Conservation (phyloP, 2,329 filamentous ascomycete species). For the Chrysosphaeria jannelii region DNA sequence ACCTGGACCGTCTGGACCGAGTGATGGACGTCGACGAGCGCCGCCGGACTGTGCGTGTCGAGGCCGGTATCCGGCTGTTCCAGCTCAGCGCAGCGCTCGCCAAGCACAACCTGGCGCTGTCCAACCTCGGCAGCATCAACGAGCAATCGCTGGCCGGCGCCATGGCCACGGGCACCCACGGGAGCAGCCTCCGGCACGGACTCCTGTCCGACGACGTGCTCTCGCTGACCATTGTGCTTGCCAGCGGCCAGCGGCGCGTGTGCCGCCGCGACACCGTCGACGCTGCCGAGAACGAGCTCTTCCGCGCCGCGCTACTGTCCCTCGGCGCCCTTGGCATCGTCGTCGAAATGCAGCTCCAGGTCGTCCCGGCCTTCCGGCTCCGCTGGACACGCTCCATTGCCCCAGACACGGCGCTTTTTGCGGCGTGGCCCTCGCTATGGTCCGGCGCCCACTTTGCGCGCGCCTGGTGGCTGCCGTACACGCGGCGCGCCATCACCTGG, state of each 20-base stretch:
- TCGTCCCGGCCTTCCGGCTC: conserved; percentile 55
- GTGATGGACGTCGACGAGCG: conserved; percentile 36
- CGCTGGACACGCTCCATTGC: conserved; percentile 62
- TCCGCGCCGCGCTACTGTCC: conserved; percentile 63
- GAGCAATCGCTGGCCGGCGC: conserved; percentile 79
- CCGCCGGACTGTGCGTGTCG: conserved; percentile 38
- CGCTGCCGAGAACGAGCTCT: conserved; percentile 39
- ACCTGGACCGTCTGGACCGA: conserved; percentile 55
- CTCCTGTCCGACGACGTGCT: conserved; percentile 54
- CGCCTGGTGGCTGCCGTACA: conserved; percentile 96
- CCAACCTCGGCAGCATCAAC: conserved; percentile 83
- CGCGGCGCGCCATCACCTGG: conserved; percentile 68
- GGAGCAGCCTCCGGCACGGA: conserved; percentile 58
- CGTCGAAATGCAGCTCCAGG: conserved; percentile 60
- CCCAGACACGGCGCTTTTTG: conserved; percentile 33
- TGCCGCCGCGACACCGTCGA: conserved; percentile 33
- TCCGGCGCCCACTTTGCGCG: conserved; percentile 63
- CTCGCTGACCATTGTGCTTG: conserved; percentile 49
- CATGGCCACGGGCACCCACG: conserved; percentile 80
- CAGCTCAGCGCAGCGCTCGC: conserved; percentile 46
- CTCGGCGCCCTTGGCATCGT: conserved; percentile 79
- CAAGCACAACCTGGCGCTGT: conserved; percentile 50
- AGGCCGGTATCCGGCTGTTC: conserved; percentile 67
- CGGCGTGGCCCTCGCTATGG: conserved; percentile 46
- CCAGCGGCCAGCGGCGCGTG: conserved; percentile 38